Evolutionary conservation across 73 alveolate genomes (phyloP).

Genomic region (Tetrahymena borealis): DNA sequence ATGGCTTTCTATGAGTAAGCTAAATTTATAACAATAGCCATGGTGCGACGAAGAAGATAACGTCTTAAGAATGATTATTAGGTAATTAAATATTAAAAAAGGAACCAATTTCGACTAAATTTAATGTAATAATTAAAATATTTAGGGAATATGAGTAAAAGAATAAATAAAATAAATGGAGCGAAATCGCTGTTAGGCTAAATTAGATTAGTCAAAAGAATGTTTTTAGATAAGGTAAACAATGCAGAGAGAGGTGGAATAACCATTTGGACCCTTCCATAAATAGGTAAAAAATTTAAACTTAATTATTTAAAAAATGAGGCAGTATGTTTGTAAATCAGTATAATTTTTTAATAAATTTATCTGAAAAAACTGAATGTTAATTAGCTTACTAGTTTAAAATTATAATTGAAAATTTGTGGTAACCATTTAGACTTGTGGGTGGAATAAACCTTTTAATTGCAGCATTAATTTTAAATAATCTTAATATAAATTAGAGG

Average conservation of each 20-base stretch:
- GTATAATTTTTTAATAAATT: too few relatives aligned
- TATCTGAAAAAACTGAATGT: background rate
- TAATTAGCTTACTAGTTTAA: background rate
- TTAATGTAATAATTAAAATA: background rate
- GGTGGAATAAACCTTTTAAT: too few relatives aligned
- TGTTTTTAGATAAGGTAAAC: slow-evolving; percentile 30
- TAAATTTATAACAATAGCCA: slow-evolving; percentile 17
- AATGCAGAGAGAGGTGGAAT: slow-evolving; percentile 46
- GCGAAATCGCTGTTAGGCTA: slow-evolving; percentile 39
- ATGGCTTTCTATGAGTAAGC: slow-evolving; percentile 31
- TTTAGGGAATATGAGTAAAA: slow-evolving; percentile 22
- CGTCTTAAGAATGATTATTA: background rate
- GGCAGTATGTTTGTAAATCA: too few relatives aligned
- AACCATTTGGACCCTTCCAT: slow-evolving; percentile 37
- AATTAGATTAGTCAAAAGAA: slow-evolving; percentile 9
- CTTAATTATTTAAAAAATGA: background rate
- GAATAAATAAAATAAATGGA: slow-evolving; percentile 35
- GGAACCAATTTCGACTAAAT: background rate
- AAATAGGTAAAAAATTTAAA: slow-evolving; percentile 9
- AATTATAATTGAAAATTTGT: too few relatives aligned
- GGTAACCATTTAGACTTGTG: too few relatives aligned
- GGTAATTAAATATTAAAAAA: background rate
- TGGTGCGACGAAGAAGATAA: slow-evolving; percentile 46
- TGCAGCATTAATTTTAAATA: background rate
- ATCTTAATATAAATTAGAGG: slow-evolving; percentile 23